These are phyloP conservation scores for Keqinozyma sinolaborantium DNA, from an alignment of 1,139 yeast species.

Conservation along the genomic window DNA sequence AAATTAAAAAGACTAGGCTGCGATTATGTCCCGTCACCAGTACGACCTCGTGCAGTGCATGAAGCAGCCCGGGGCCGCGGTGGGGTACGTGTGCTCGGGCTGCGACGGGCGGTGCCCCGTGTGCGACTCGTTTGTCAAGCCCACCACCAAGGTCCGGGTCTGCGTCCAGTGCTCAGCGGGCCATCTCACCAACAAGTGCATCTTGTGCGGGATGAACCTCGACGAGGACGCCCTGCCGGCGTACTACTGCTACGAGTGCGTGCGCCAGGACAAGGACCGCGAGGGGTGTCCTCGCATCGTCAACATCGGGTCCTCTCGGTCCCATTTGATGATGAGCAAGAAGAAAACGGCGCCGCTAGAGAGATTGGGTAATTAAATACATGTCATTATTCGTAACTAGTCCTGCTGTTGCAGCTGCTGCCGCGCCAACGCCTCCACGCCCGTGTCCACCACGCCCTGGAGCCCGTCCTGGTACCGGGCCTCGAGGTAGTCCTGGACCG, in stretches of 20 bases:
- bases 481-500: slow-evolving; percentile 31
- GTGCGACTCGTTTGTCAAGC: slow-evolving; percentile 85
- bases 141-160: slow-evolving; percentile 65
- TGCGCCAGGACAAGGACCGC: slow-evolving; percentile 70
- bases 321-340: slow-evolving; percentile 66
- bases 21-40: slow-evolving; percentile 93
- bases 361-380: slow-evolving; percentile 6
- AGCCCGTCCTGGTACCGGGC: slow-evolving; percentile 40
- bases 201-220: slow-evolving; percentile 60
- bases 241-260: slow-evolving; percentile 85
- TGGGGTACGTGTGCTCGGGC: slow-evolving; percentile 72
- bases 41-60: slow-evolving; percentile 82
- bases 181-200: slow-evolving; percentile 59
- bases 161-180: slow-evolving; percentile 89
- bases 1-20: no score
- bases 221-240: slow-evolving; percentile 56
- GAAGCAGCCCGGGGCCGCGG: slow-evolving; percentile 75
- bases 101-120: slow-evolving; percentile 93
- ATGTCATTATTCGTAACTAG: background rate
- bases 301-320: slow-evolving; percentile 73
- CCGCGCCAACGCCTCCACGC: slow-evolving; percentile 25
- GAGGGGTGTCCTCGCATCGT: slow-evolving; percentile 92
- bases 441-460: slow-evolving; percentile 31
- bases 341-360: slow-evolving; percentile 10
- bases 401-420: background rate